Evolutionary conservation across 1,139 yeast genomes (phyloP), one percentile per base, ranked within the genome.

Genomic region (Geotrichum fermentans): DNA sequence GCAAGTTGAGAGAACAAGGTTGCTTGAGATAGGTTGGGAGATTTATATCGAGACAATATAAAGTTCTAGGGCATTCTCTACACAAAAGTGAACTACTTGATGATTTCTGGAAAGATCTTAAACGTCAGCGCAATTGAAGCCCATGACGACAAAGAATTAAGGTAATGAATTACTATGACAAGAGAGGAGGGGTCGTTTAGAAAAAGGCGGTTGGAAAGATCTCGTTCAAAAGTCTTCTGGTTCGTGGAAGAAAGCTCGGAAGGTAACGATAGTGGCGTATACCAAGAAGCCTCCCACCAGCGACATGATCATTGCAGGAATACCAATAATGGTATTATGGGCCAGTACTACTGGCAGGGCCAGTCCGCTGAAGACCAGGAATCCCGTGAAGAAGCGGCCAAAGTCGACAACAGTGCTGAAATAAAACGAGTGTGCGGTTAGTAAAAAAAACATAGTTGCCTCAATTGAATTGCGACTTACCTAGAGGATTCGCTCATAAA

Each of bases 261-360:
- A 87, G 4, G 83, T 75, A 55, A 82, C 78, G 36, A 87, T 85
- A 0, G 95, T 82, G 4, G 80, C 80, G 65, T 81, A 83, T 43
- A 87, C 83, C 52, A 85, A 70, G 1, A 71, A 56, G 1, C 95
- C 95, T 1, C 95, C 96, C 5, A 73, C 56, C 4, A 83, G 71
- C 3, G 89, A 80, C 71, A 86, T 75, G 33, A 74, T 58, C 69
- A 75, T 73, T 6, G 94, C 89, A 0, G 79, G 70, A 29, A 67
- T 62, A 30, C 80, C 75, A 56, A 87, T 73, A 18, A 82, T 70
- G 53, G 73, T 74, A 33, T 83, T 76, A 62, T 86, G 94, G 52
- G 79, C 79, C 45, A 84, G 72, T 37, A 83, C 68, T 1, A 84
- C 58, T 0, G 95, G 90, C 52, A 84, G 69, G 16, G 77, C 79